phyloP scores from a whole-genome alignment of 306 rosid genomes.

The Begonia loranthoides region DNA sequence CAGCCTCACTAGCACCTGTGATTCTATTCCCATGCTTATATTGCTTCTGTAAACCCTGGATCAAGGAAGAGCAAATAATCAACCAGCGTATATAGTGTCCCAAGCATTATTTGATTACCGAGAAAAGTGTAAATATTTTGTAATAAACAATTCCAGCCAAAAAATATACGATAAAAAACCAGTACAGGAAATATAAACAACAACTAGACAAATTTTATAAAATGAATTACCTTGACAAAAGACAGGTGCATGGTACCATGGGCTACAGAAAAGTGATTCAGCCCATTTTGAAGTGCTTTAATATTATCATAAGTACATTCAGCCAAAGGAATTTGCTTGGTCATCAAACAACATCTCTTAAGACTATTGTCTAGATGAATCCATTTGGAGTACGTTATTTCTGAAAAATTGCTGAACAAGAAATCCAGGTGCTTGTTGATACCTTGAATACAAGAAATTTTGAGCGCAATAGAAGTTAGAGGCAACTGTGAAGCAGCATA shows the following conservation, averaged over 20 bases:
- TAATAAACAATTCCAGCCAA: not conserved
- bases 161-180: not conserved
- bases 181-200: not conserved
- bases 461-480: slow-evolving; percentile 69
- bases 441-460: slow-evolving; percentile 41
- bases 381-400: slow-evolving; percentile 56
- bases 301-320: slow-evolving; percentile 93
- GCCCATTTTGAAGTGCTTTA: slow-evolving; percentile 55
- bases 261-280: slow-evolving; percentile 19
- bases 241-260: slow-evolving; percentile 20
- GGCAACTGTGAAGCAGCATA: slow-evolving; percentile 49
- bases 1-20: slow-evolving; percentile 43
- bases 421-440: slow-evolving; percentile 59
- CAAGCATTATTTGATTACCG: not conserved
- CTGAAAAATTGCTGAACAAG: slow-evolving; percentile 55
- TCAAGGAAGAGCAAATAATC: slow-evolving; percentile 8
- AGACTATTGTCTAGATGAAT: slow-evolving; percentile 51
- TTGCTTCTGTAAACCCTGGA: slow-evolving; percentile 42
- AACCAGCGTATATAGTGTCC: not conserved
- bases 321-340: slow-evolving; percentile 56
- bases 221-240: slow-evolving; percentile 42
- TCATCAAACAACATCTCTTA: slow-evolving; percentile 45
- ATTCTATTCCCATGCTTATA: slow-evolving; percentile 37
- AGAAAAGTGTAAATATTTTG: too few relatives aligned
- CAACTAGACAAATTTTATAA: not conserved